Conservation (phyloP, 768 basidiomycete genomes). For the Kwoniella dendrophila region DNA sequence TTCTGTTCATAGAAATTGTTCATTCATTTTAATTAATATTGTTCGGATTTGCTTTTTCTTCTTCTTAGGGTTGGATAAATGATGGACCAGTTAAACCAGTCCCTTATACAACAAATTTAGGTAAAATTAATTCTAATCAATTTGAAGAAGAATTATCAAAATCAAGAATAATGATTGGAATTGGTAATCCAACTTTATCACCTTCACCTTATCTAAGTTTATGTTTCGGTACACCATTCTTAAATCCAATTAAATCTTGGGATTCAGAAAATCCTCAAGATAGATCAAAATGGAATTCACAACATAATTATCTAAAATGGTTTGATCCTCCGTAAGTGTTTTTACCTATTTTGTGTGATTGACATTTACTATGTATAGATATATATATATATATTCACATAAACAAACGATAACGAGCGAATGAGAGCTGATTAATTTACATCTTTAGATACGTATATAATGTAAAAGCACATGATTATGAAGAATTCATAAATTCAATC, state of each 20-base stretch:
- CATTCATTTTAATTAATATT: no score
- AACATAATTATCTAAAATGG: constrained; percentile 8
- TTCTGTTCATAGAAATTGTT: no score
- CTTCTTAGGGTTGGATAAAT: neutral
- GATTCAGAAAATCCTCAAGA: constrained; percentile 2
- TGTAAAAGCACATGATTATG: neutral
- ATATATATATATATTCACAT: no score
- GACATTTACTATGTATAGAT: neutral
- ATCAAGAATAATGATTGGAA: constrained; percentile 6
- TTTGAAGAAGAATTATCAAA: constrained; percentile 1
- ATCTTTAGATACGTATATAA: constrained; percentile 6
- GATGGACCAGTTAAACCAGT: constrained; percentile 2
- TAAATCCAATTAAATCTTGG: constrained; percentile 5
- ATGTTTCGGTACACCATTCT: constrained; percentile 7
- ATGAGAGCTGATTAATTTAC: neutral
- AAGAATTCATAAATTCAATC: neutral
- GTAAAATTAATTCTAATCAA: neutral
- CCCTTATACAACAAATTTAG: neutral
- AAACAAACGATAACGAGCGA: neutral
- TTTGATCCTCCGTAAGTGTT: constrained; percentile 5
- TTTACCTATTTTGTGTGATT: neutral
- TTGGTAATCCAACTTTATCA: constrained; percentile 11
- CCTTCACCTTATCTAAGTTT: constrained; percentile 6
- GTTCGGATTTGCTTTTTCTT: neutral
- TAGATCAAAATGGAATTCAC: constrained; percentile 7